Percentiles rank a stretch among this genome's conserved stretches.
Evolutionary conservation across 768 basidiomycete genomes (phyloP).

Genomic region (Zangia roseola): DNA sequence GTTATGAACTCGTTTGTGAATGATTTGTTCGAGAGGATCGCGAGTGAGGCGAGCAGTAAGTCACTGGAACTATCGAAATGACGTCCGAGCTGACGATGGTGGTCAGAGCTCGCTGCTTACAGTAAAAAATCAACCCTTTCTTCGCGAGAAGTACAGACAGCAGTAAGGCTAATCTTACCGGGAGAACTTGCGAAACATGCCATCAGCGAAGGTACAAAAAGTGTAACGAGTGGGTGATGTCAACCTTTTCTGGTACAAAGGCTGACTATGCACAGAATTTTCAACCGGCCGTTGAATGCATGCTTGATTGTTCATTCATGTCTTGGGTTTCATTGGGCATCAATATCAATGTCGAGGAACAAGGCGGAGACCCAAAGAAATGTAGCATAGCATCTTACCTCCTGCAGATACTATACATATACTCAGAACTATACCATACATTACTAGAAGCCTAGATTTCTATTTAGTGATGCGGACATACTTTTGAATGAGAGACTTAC

Average conservation of each 20-base stretch:
- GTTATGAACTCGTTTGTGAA: constrained; percentile 63
- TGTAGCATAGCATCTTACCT: constrained; percentile 26
- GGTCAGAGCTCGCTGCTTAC: constrained; percentile 59
- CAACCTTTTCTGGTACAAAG: neutral
- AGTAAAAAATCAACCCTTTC: constrained; percentile 75
- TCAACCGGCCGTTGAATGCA: constrained; percentile 23
- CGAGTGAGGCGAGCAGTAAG: constrained; percentile 50
- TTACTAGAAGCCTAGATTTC: constrained; percentile 26
- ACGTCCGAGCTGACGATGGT: neutral
- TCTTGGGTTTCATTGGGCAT: neutral
- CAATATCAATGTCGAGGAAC: neutral
- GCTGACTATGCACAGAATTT: constrained; percentile 24
- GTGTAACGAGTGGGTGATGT: constrained; percentile 44
- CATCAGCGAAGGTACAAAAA: constrained; percentile 72
- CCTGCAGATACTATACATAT: constrained; percentile 20
- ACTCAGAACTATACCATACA: neutral
- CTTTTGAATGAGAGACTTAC: constrained; percentile 38
- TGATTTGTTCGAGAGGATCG: constrained; percentile 61
- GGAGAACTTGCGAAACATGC: constrained; percentile 75
- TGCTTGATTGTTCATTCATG: neutral
- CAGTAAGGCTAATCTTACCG: constrained; percentile 67
- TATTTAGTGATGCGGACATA: neutral
- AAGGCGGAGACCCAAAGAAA: neutral
- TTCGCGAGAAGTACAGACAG: constrained; percentile 69
- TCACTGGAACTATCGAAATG: neutral